Evolutionary conservation across 352 stramenopile species (phyloP), one percentile per base, ranked within the genome.

Genomic region (Halophytophthora batemanensis): DNA sequence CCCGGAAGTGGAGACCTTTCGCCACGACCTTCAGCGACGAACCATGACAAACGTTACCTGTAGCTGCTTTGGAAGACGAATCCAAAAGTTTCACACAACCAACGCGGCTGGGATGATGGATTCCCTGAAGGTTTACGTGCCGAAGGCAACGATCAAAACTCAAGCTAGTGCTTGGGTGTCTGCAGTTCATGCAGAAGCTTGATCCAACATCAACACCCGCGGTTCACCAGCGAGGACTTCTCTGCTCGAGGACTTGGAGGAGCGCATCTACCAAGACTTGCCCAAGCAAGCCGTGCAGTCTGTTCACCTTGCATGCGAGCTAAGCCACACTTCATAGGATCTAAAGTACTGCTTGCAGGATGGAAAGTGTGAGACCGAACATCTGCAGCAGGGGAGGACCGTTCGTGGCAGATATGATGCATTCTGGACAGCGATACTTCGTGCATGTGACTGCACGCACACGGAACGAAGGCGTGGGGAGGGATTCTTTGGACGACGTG

Each of bases 291-390:
- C 22, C 40, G 53, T 19, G 19, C 18, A 73, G 19, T 57, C 58
- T 7, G 41, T 74, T n/a, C 58, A 74, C 45, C 15, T 79, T 40
- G 43, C 47, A 21, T 39, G 35, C 12, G 40, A 41, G 5, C 14
- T 46, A 43, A 40, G 43, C 4, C 42, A 38, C 21, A 13, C 23
- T 3, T 58, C 41, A 2, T 74, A 61, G 40, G 51, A 70, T 8
- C 22, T 84, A 17, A 84, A 81, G 51, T 84, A 71, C 29, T 48
- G 56, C 37, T 47, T 71, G n/a, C 49, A 64, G 3, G 46, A 71
- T 22, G 64, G 64, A 2, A 29, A 69, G 8, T 80, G 69, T 69
- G 43, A 69, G 7, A 39, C 71, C 14, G 38, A 55, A 22, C 46
- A 46, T 2, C 31, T 34, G 10, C 61, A 66, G 31, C 40, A 14